Evolutionary conservation across 176 grass and related monocot species (phyloP).

Genomic region (Oryza glaberrima): DNA sequence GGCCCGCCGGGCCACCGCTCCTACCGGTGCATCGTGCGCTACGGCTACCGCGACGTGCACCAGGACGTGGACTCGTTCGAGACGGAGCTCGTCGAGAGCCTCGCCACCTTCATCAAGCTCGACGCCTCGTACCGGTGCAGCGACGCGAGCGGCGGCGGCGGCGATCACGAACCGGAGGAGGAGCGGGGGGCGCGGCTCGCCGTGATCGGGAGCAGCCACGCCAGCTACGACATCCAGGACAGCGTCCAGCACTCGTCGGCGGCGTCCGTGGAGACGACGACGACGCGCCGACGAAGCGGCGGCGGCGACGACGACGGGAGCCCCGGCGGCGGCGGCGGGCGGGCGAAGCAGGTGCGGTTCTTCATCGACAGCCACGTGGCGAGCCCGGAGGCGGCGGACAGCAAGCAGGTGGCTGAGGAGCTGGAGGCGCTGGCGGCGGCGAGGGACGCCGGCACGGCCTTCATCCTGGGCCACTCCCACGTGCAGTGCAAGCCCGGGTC

Average conservation of each 20-base stretch:
- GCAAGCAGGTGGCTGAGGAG: slow-evolving; percentile 65
- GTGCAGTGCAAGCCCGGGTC: slow-evolving; percentile 83
- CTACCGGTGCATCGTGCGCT: slow-evolving; percentile 93
- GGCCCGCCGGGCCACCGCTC: slow-evolving; percentile 83
- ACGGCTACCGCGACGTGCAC: slow-evolving; percentile 96
- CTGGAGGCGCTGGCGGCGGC: slow-evolving; percentile 67
- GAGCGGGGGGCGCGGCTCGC: slow-evolving; percentile 53
- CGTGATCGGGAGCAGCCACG: slow-evolving; percentile 60
- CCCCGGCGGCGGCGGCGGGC: background rate
- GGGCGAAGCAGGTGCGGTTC: slow-evolving; percentile 70
- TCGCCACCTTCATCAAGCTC: slow-evolving; percentile 72
- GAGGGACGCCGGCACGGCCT: slow-evolving; percentile 76
- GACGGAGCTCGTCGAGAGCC: slow-evolving; percentile 73
- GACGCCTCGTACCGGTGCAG: slow-evolving; percentile 55
- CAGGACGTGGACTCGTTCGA: slow-evolving; percentile 94
- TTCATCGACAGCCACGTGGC: slow-evolving; percentile 60
- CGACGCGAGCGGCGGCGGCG: slow-evolving; percentile 24
- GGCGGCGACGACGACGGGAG: background rate
- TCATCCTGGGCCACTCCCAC: slow-evolving; percentile 93
- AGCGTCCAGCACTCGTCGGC: slow-evolving; percentile 43
- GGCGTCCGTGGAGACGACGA: slow-evolving; percentile 43
- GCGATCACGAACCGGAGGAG: slow-evolving; percentile 2
- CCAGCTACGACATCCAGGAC: slow-evolving; percentile 50
- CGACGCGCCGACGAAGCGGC: background rate
- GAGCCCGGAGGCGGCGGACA: slow-evolving; percentile 42